phyloP scores from a whole-genome alignment of 768 basidiomycete genomes.

The Termitomyces sp. region DNA sequence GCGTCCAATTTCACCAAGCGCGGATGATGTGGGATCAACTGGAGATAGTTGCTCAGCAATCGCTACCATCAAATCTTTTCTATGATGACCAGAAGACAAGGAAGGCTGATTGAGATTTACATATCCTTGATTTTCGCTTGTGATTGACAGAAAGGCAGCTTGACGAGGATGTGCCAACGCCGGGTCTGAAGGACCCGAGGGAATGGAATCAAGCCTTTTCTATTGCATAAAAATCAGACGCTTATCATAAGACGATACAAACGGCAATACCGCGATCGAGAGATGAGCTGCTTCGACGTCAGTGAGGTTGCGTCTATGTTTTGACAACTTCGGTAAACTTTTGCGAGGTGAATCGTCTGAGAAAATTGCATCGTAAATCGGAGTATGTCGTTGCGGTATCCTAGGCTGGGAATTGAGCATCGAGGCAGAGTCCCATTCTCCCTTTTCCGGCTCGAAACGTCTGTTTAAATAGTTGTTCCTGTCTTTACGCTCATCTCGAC shows the following conservation, averaged over 20 bases:
- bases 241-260: not conserved
- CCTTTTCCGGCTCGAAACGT: conserved; percentile 9
- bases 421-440: conserved; percentile 1
- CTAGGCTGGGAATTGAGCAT: not conserved
- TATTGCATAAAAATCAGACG: not conserved
- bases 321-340: conserved; percentile 6
- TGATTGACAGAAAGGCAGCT: not conserved
- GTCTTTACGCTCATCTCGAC: conserved; percentile 11
- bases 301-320: conserved; percentile 31
- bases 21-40: conserved; percentile 5
- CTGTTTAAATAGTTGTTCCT: conserved; percentile 12
- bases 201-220: not conserved
- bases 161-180: conserved; percentile 2
- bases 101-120: not conserved
- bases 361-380: conserved; percentile 27
- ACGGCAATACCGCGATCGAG: conserved; percentile 1
- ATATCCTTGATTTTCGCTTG: conserved; percentile 10
- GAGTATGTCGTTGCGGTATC: conserved; percentile 1
- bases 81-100: conserved; percentile 17
- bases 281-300: conserved; percentile 27
- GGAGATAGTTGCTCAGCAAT: conserved; percentile 12
- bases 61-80: conserved; percentile 14
- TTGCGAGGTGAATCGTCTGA: conserved; percentile 29
- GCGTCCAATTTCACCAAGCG: not conserved
- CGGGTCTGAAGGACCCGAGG: conserved; percentile 1